phyloP scores from a whole-genome alignment of 2,329 filamentous ascomycete species.

The Colletotrichum trifolii region DNA sequence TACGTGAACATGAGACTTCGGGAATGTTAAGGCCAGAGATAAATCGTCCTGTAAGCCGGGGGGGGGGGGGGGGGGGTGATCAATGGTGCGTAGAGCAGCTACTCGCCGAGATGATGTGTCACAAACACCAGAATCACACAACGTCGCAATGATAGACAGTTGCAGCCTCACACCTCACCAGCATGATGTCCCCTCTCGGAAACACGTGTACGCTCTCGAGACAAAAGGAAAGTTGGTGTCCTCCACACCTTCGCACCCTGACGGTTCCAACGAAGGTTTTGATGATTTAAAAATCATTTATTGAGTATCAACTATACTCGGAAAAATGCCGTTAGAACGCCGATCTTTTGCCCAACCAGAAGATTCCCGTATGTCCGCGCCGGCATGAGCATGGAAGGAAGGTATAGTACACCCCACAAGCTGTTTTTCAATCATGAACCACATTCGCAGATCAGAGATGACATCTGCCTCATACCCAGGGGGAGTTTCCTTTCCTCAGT shows the following conservation, averaged over 20 bases:
- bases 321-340: conserved; percentile 25
- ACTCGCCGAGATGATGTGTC: neutral
- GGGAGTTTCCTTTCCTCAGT: neutral
- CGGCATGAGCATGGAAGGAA: conserved; percentile 21
- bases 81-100: no score
- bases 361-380: conserved; percentile 34
- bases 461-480: no score
- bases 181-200: conserved; percentile 7
- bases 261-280: conserved; percentile 36
- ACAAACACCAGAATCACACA: neutral
- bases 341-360: conserved; percentile 19
- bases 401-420: conserved; percentile 37
- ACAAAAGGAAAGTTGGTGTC: conserved; percentile 10
- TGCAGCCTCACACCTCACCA: neutral
- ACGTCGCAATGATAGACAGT: no score
- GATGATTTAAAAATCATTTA: conserved; percentile 34
- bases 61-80: no score
- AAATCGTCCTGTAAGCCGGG: no score
- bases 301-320: conserved; percentile 19
- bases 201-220: conserved; percentile 1
- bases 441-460: neutral
- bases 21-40: neutral
- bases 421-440: conserved; percentile 26
- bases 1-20: neutral
- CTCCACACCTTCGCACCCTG: conserved; percentile 36